Evolutionary conservation across 805 yeast genomes (phyloP).

Genomic region (Wickerhamomyces tratensis): DNA sequence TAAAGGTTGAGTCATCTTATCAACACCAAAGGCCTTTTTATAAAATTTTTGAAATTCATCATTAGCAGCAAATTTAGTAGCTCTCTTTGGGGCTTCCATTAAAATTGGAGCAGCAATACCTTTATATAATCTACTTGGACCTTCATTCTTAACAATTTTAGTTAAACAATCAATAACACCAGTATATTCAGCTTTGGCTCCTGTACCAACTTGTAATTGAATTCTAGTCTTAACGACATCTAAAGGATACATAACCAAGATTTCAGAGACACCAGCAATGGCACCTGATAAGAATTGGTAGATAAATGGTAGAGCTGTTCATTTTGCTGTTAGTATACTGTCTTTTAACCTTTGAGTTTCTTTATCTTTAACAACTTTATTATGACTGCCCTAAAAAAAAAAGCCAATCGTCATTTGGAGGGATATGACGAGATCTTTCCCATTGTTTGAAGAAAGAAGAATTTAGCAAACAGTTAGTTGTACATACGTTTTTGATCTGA

Average conservation of each 20-base stretch:
- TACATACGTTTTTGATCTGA: too few species aligned
- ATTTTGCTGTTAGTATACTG: background rate
- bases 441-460: too few species aligned
- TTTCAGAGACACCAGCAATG: conserved; percentile 95
- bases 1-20: conserved; percentile 66
- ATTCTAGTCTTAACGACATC: conserved; percentile 97
- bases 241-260: conserved; percentile 89
- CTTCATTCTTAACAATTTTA: conserved; percentile 82
- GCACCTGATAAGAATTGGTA: conserved; percentile 93
- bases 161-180: conserved; percentile 80
- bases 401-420: too few species aligned
- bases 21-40: conserved; percentile 58
- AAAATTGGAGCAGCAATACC: conserved; percentile 95
- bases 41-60: conserved; percentile 92
- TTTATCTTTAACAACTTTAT: too few species aligned
- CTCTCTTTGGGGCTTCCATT: conserved; percentile 99
- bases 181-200: conserved; percentile 49
- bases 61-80: conserved; percentile 96
- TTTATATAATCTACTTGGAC: conserved; percentile 72
- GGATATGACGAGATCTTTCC: too few species aligned
- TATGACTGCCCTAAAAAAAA: too few species aligned
- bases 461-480: too few species aligned
- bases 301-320: conserved; percentile 66
- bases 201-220: conserved; percentile 60
- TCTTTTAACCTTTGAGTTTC: too few species aligned